Evolutionary conservation across 169 alveolate species (phyloP).

Genomic region (Miamiensis avidus): DNA sequence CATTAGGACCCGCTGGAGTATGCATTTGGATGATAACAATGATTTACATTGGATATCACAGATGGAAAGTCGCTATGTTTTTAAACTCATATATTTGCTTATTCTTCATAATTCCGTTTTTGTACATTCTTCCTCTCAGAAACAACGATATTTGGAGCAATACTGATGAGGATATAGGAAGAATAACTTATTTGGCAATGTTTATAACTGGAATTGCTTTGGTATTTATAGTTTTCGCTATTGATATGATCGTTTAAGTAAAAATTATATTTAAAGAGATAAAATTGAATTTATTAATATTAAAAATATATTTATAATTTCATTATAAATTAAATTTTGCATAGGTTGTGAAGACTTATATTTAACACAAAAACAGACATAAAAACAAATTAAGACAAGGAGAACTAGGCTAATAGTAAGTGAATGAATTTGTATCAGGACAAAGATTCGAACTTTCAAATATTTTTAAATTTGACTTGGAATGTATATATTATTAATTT

Average conservation of each 20-base stretch:
- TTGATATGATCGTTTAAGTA: neutral
- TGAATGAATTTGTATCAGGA: slow-evolving; percentile 1
- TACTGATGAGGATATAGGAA: slow-evolving; percentile 1
- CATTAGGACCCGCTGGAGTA: slow-evolving; percentile 15
- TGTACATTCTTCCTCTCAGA: slow-evolving; percentile 11
- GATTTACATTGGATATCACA: neutral
- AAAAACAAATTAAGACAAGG: slow-evolving; percentile 1
- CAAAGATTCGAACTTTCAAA: slow-evolving; percentile 19
- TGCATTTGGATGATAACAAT: slow-evolving; percentile 5
- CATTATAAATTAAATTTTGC: too few species aligned
- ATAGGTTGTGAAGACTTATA: too few species aligned
- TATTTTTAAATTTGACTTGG: slow-evolving; percentile 8
- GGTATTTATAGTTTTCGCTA: neutral
- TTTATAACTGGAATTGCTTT: slow-evolving; percentile 3
- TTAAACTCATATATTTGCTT: slow-evolving; percentile 7
- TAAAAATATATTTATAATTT: too few species aligned
- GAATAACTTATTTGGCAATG: neutral
- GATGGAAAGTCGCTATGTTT: slow-evolving; percentile 9
- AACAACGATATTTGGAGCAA: neutral
- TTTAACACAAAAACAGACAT: neutral
- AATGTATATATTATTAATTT: too few species aligned
- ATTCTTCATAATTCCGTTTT: slow-evolving; percentile 16
- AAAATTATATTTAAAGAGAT: slow-evolving; percentile 16
- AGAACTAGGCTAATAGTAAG: slow-evolving; percentile 7
- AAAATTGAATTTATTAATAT: too few species aligned